phyloP scores from a whole-genome alignment of 2,329 filamentous ascomycete species.

The Biscogniauxia marginata region DNA sequence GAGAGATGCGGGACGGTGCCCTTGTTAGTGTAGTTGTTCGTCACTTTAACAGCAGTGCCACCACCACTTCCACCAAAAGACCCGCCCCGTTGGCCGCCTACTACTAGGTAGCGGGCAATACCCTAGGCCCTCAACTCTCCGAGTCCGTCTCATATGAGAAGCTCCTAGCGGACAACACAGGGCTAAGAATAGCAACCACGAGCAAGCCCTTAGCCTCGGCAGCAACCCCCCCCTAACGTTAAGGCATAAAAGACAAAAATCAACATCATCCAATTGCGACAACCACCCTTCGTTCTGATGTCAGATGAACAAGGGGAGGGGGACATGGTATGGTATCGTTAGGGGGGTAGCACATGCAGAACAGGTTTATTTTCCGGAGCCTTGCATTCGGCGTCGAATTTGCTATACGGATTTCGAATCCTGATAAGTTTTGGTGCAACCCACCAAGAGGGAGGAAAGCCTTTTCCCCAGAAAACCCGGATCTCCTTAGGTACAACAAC shows the following conservation, averaged over 20 bases:
- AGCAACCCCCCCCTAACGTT: constrained; percentile 11
- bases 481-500: background rate
- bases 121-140: background rate
- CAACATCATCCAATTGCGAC: constrained; percentile 17
- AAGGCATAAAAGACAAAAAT: background rate
- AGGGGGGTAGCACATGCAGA: constrained; percentile 13
- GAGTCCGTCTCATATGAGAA: background rate
- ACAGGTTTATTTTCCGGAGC: constrained; percentile 11
- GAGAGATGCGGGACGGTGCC: background rate
- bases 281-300: constrained; percentile 20
- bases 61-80: background rate
- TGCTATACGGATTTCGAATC: background rate
- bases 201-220: background rate
- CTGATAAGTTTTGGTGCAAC: background rate
- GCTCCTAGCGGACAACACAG: background rate
- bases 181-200: background rate
- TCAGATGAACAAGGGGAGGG: constrained; percentile 22
- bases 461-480: background rate
- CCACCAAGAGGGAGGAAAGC: background rate
- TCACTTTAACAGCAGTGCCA: background rate
- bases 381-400: background rate
- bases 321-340: constrained; percentile 3
- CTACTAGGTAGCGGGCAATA: background rate
- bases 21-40: background rate
- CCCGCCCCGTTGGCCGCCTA: background rate